phyloP scores from a whole-genome alignment of 2,329 filamentous ascomycete species.

The Colletotrichum sp. region DNA sequence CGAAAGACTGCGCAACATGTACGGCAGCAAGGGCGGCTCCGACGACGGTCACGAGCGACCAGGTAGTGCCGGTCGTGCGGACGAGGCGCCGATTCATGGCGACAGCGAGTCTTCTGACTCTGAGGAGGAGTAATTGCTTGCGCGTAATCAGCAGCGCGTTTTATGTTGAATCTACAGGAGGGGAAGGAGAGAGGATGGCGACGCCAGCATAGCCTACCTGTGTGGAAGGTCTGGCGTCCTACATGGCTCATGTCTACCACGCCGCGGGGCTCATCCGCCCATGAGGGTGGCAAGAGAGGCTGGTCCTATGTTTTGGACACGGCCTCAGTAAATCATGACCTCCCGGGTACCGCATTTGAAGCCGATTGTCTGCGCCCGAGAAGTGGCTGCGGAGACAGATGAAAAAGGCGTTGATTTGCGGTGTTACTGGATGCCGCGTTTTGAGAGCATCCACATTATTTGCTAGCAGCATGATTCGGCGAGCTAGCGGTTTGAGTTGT shows the following conservation, averaged over 20 bases:
- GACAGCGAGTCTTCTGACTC: slow-evolving; percentile 48
- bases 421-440: background rate
- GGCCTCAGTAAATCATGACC: background rate
- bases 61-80: slow-evolving; percentile 18
- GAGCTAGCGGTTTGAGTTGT: background rate
- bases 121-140: slow-evolving; percentile 42
- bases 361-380: background rate
- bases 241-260: background rate
- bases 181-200: background rate
- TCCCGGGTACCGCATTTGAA: background rate
- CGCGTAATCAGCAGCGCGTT: background rate
- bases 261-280: background rate
- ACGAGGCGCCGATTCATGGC: slow-evolving; percentile 25
- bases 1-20: slow-evolving; percentile 54
- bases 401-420: background rate
- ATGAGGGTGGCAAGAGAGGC: background rate
- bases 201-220: background rate
- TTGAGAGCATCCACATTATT: slow-evolving; percentile 4
- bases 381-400: background rate
- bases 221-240: background rate
- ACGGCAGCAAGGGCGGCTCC: slow-evolving; percentile 28
- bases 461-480: background rate
- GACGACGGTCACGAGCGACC: slow-evolving; percentile 35
- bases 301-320: background rate
- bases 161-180: background rate